Base-by-base conservation (phyloP, 2,329 filamentous ascomycete genomes). In the Stagonosporopsis cucurbitacearum region DNA sequence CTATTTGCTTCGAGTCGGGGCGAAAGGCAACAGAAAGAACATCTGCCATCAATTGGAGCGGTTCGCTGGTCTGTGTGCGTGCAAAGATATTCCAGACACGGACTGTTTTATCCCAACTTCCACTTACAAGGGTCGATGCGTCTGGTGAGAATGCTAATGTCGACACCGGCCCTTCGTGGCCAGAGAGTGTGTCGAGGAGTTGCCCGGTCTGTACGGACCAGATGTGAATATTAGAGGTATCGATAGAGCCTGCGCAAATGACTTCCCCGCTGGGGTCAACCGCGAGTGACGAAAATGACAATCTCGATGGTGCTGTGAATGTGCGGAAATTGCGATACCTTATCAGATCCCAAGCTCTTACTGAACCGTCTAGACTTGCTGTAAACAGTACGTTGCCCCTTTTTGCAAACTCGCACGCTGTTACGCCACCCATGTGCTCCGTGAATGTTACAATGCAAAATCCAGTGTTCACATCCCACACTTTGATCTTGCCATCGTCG, bases 141-240 rank as follows among this genome's bases (percentile, higher is more conserved):
- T 96, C 92, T 0, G 93, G 91, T 1, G 94, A 88, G 71, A 99
- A 99, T 2, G 92, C 87, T 23, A 99, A 80, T 2, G 91, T 88
- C 5, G 92, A 95, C 1, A 99, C 89, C 0, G 95, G 95, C 0
- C 94, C 95, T 78, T 99, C 94, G 66, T 99, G 95, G 1, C 95
- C 96, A 6, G 93, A 85, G 22, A 99, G 81, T 63, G 89, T 89
- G 73, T 99, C 95, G 6, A 99, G 86, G 17, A 99, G 82, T 75
- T 99, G 95, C 2, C 95, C 95, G 0, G 94, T 99, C 73, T 99
- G 95, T 4, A 99, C 96, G 5, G 92, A 97, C 95, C 95, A 99
- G 59, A 99, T 90, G 77, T 99, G 93, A 47, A 99, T 91, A 70
- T 98, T 94, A 64, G 97, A 98, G 4, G 93, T 96, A 74, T 99